phyloP scores from a whole-genome alignment of 2,329 filamentous ascomycete genomes.

The Talaromyces sp. region DNA sequence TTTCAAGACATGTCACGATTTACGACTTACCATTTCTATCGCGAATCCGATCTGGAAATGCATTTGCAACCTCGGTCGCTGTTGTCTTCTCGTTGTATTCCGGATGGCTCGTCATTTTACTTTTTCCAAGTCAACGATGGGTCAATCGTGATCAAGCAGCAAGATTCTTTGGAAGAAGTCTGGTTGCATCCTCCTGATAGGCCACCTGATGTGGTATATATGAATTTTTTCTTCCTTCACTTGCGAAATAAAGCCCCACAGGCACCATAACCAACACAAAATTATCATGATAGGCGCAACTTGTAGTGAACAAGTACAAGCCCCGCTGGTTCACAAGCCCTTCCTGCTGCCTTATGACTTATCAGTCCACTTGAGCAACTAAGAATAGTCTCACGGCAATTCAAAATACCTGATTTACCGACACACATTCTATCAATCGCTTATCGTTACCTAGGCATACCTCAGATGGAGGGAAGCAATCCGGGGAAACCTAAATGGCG shows the following conservation, averaged over 20 bases:
- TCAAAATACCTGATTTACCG: neutral
- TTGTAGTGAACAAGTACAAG: neutral
- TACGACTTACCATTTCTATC: conserved; percentile 13
- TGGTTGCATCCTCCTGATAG: neutral
- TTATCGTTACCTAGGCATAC: neutral
- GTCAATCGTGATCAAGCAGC: neutral
- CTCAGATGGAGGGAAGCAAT: neutral
- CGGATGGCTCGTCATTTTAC: conserved; percentile 33
- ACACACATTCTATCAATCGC: neutral
- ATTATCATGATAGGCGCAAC: neutral
- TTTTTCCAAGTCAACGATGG: neutral
- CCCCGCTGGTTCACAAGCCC: neutral
- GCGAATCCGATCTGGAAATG: conserved; percentile 22
- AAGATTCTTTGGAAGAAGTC: neutral
- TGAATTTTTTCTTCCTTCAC: neutral
- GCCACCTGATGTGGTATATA: neutral
- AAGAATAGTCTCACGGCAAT: neutral
- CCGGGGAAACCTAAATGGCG: conserved; percentile 9
- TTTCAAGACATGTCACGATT: neutral
- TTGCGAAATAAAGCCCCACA: neutral
- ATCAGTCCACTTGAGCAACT: neutral
- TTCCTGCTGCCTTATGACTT: neutral
- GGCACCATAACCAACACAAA: neutral
- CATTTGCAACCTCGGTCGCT: conserved; percentile 33
- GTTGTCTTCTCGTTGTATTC: conserved; percentile 34